Percentiles rank a stretch among this genome's conserved stretches.
These are phyloP conservation scores for Kwoniella pini DNA, from an alignment of 768 basidiomycete genomes.

Conservation along the genomic window DNA sequence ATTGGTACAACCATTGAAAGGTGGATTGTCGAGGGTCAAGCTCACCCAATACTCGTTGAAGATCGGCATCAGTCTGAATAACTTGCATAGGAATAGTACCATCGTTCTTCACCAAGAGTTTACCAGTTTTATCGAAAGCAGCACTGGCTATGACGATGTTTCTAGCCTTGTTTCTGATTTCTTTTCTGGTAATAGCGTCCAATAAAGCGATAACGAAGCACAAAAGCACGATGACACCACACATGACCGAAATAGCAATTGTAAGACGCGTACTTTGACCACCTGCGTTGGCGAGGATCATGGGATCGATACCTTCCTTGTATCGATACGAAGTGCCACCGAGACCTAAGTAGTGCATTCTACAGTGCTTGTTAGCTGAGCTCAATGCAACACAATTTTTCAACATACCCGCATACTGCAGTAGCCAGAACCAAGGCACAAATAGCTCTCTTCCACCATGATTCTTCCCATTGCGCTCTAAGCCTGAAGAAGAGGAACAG, in stretches of 20 bases:
- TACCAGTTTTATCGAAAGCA: slow-evolving; percentile 53
- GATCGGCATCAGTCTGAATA: slow-evolving; percentile 52
- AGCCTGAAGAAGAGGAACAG: slow-evolving; percentile 54
- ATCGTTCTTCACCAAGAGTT: slow-evolving; percentile 53
- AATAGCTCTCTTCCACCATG: slow-evolving; percentile 48
- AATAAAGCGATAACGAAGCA: slow-evolving; percentile 43
- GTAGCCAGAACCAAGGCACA: slow-evolving; percentile 49
- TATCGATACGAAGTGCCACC: slow-evolving; percentile 51
- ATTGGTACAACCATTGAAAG: slow-evolving; percentile 55
- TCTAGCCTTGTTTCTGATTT: slow-evolving; percentile 42
- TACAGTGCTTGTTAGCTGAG: slow-evolving; percentile 8
- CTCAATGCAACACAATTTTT: not conserved
- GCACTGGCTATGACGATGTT: slow-evolving; percentile 53
- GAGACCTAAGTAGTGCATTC: slow-evolving; percentile 56
- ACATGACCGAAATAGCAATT: slow-evolving; percentile 56
- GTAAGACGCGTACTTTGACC: slow-evolving; percentile 46
- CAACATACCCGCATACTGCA: slow-evolving; percentile 51
- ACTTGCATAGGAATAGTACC: slow-evolving; percentile 55
- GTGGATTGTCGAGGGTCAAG: slow-evolving; percentile 53
- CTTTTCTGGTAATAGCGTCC: slow-evolving; percentile 37
- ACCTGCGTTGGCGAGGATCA: slow-evolving; percentile 28
- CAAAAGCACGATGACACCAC: slow-evolving; percentile 48
- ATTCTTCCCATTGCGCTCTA: slow-evolving; percentile 53
- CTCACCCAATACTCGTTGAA: slow-evolving; percentile 46
- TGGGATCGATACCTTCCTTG: slow-evolving; percentile 24